These are phyloP conservation scores for Acanthamoeba divionensis DNA, from an alignment of 208 protist species.

Conservation along the genomic window DNA sequence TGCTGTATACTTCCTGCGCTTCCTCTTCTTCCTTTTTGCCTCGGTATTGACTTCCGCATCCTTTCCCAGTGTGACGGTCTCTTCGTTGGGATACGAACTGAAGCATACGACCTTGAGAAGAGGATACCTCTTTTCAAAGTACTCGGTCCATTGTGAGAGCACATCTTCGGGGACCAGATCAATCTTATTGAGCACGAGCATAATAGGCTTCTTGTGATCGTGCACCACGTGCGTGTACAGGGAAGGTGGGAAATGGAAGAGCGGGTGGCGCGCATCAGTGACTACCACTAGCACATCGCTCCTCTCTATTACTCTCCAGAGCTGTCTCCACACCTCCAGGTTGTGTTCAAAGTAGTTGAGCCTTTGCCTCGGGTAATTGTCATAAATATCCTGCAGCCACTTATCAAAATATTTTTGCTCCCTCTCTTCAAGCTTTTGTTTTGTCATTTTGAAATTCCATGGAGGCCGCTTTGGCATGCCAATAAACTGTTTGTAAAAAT, in stretches of 20 bases:
- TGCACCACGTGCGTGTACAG: slow-evolving; percentile 89
- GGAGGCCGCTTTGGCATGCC: slow-evolving; percentile 70
- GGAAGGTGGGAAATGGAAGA: slow-evolving; percentile 91
- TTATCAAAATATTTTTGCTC: slow-evolving; percentile 70
- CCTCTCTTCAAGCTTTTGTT: slow-evolving; percentile 52
- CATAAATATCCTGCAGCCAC: slow-evolving; percentile 68
- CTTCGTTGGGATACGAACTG: slow-evolving; percentile 47
- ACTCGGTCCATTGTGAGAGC: slow-evolving; percentile 57
- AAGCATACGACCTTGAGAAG: slow-evolving; percentile 53
- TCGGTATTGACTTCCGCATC: slow-evolving; percentile 43
- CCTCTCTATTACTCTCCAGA: slow-evolving; percentile 94
- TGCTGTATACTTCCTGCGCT: slow-evolving; percentile 23
- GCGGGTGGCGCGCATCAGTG: slow-evolving; percentile 91
- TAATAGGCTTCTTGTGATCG: slow-evolving; percentile 85
- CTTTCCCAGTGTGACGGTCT: slow-evolving; percentile 29
- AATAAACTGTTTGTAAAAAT: slow-evolving; percentile 33
- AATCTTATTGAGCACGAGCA: slow-evolving; percentile 94
- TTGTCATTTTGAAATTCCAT: slow-evolving; percentile 64
- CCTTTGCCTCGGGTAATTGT: slow-evolving; percentile 56
- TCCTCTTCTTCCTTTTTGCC: slow-evolving; percentile 53
- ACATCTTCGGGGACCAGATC: slow-evolving; percentile 66
- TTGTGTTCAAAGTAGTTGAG: slow-evolving; percentile 94
- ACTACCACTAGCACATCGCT: slow-evolving; percentile 93
- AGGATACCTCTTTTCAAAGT: slow-evolving; percentile 64
- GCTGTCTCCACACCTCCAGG: slow-evolving; percentile 95